Base-by-base conservation (phyloP, 1,284 basidiomycete genomes). In the Clitocybe nebularis region DNA sequence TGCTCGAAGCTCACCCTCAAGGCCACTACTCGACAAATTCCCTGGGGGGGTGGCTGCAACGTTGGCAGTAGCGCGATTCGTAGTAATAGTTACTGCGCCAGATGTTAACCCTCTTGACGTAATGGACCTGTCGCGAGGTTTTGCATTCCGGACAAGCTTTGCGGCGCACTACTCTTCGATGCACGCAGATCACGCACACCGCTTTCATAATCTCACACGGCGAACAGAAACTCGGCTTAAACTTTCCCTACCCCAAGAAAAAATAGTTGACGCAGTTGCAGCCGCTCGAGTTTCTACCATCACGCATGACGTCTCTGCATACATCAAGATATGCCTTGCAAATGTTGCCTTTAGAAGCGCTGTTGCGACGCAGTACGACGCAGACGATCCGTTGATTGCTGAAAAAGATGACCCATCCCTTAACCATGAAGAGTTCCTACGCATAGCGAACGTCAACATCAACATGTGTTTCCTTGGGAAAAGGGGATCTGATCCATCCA, bases 101-200 rank as follows among this genome's bases (percentile, higher is more conserved):
- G 92, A 93, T 57, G 71, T 91, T 36, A 89, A 88, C 47, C 87
- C 88, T 0, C 63, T 72, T 0, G 83, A 86, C 51, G 69, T 74
- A 13, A 60, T 78, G 40, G 77, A 77, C 23, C 71, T 92, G 6
- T 80, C 79, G 2, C 78, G 89, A 19, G 92, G 92, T 1, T 59
- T 91, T 29, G 82, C 83, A 14, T 54, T 86, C 9, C 77, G 81
- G 38, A 79, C 77, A 0, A 68, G 75, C 0, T 37, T 83, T 13
- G 73, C 75, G 0, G 26, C 83, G 10, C 78, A 84, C 50, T 86
- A 82, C 52, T 80, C 78, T 48, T 76, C 75, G 13, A 63, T 86
- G 44, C 68, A 63, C 37, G 49, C 62, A n/a, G 65, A 66, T 13
- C 79, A 84, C 44, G 55, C 59, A 14, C 61, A 67, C 22, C 66